Conservation (phyloP, 1,284 basidiomycete species). For the Boletus sp. region DNA sequence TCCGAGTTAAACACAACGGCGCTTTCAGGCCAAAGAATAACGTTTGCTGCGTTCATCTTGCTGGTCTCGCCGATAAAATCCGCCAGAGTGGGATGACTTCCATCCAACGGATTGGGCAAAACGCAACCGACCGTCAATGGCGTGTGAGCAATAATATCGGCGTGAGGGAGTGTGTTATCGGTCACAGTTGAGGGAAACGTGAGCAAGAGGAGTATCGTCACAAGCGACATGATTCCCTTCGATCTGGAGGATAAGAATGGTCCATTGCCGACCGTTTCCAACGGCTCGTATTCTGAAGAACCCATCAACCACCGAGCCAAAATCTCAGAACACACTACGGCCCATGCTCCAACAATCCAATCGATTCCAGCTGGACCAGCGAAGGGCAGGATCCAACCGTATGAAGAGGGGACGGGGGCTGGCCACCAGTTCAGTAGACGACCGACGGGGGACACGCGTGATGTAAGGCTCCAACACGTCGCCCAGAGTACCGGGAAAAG, state of each 20-base stretch:
- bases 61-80: conserved; percentile 58
- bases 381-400: conserved; percentile 57
- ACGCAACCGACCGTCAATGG: conserved; percentile 62
- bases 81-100: conserved; percentile 45
- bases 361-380: conserved; percentile 59
- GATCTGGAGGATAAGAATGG: conserved; percentile 22
- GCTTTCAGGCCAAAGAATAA: conserved; percentile 79
- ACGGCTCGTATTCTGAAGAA: conserved; percentile 16
- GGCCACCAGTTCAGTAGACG: conserved; percentile 60
- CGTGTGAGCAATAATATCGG: conserved; percentile 43
- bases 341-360: conserved; percentile 69
- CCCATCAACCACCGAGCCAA: conserved; percentile 53
- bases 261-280: neutral
- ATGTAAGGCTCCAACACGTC: conserved; percentile 49
- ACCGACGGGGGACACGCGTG: conserved; percentile 59
- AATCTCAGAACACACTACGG: conserved; percentile 55
- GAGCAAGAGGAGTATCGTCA: conserved; percentile 42
- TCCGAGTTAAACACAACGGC: conserved; percentile 58
- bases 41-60: conserved; percentile 44
- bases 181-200: conserved; percentile 53
- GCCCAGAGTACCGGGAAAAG: conserved; percentile 71
- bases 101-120: conserved; percentile 45
- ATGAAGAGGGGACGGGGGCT: conserved; percentile 51
- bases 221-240: conserved; percentile 35
- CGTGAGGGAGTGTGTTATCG: conserved; percentile 40